Evolutionary conservation across 768 basidiomycete species (phyloP), one percentile per base, ranked within the genome.

Genomic region (Mycena maculata): DNA sequence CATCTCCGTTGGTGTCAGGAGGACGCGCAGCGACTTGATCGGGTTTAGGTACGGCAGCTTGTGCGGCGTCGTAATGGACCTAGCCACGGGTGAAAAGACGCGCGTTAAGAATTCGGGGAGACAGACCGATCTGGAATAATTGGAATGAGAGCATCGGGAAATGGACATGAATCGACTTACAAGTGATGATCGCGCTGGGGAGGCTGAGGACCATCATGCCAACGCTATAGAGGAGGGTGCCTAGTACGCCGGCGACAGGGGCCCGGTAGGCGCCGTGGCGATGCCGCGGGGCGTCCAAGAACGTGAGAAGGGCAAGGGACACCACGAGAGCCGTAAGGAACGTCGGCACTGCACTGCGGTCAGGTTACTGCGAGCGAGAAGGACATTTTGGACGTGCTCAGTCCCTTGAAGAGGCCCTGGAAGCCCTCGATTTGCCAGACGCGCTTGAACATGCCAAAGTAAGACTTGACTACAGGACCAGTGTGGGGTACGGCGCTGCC

Each of bases 41-140:
- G 84, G 80, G 36, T 84, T 80, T 72, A 91, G 84, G 73, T 86
- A 93, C 3, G 90, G 85, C 36, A 96, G 81, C 74, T 85, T 89
- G 77, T 92, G 88, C 0, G 94, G 94, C 1, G 94, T 95, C 1
- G 92, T 94, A 68, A 95, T 91, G 2, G 94, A 86, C 44, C 94
- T 95, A 69, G 56, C 41, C 11, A 56, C 10, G 20, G 11, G 42
- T 6, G 45, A 48, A 30, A 60, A 2, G 38, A 52, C 18, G 30
- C 12, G 28, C 13, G 16, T 23, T 28, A 8, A 20, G 18, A 20
- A 25, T 31, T 33, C 47, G 27, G 10, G 18, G 33, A 8, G 9
- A 68, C 61, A 22, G 47, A 64, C 67, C 68, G 63, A 63, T 69
- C 52, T 63, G 27, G 49, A 18, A 52, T 62, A 47, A n/a, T 22